Percentiles rank a stretch among this genome's conserved stretches.
These are phyloP conservation scores for Cladosporium velox DNA, from an alignment of 2,329 filamentous ascomycete genomes.

Conservation along the genomic window DNA sequence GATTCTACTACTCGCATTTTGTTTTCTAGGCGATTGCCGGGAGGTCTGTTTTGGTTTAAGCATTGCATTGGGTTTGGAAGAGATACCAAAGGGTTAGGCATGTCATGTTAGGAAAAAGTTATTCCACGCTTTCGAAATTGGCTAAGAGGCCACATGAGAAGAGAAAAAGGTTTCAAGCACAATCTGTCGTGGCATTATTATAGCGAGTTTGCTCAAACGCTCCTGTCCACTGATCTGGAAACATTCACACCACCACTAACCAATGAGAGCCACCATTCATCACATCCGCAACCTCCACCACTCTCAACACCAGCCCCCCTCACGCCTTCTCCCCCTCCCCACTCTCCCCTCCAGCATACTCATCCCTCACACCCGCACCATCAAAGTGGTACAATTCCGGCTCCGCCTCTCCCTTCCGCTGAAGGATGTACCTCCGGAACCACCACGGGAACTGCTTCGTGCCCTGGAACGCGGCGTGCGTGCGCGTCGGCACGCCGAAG, in stretches of 20 bases:
- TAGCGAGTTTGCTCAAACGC: not conserved
- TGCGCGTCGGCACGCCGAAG: conserved; percentile 52
- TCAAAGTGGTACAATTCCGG: conserved; percentile 43
- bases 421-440: conserved; percentile 37
- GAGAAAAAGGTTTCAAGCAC: not conserved
- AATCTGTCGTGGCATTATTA: not conserved
- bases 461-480: conserved; percentile 29
- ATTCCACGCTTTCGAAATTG: not conserved
- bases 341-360: not conserved
- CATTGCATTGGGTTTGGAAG: not conserved
- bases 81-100: not conserved
- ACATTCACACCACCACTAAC: not conserved
- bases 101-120: not conserved
- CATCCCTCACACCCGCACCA: not conserved
- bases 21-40: not conserved
- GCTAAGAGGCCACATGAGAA: not conserved
- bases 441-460: conserved; percentile 46
- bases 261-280: not conserved
- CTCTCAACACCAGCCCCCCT: no score
- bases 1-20: no score
- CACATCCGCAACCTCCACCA: not conserved
- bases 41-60: not conserved
- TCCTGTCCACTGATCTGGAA: not conserved
- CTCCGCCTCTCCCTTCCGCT: conserved; percentile 17
- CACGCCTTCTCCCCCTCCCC: not conserved